Percentiles rank a stretch among this genome's conserved stretches.
These are phyloP conservation scores for Lepidium campestre DNA, from an alignment of 441 rosid genomes.

Conservation along the genomic window DNA sequence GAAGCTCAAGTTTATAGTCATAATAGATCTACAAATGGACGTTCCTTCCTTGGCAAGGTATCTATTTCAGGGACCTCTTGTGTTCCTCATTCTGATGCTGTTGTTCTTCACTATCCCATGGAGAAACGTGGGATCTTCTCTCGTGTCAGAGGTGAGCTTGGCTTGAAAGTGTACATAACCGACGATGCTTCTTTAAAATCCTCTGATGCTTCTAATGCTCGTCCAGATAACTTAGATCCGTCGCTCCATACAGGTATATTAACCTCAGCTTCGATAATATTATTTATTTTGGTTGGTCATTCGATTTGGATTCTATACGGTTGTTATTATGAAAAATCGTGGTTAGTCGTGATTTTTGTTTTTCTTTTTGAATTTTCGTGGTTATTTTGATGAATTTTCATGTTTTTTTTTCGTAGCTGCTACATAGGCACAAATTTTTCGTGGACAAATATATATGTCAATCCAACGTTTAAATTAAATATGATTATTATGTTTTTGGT, in stretches of 20 bases:
- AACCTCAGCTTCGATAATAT: no score
- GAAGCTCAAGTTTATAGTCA: conserved; percentile 65
- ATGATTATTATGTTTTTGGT: background rate
- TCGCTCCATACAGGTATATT: conserved; percentile 9
- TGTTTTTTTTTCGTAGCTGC: no score
- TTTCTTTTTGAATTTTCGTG: no score
- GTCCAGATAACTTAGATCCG: conserved; percentile 9
- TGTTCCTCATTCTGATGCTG: conserved; percentile 79
- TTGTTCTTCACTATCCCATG: conserved; percentile 79
- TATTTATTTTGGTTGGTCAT: no score
- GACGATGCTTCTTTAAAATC: conserved; percentile 67
- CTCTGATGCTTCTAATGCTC: conserved; percentile 36
- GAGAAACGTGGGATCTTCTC: conserved; percentile 89
- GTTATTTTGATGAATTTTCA: no score
- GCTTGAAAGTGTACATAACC: conserved; percentile 75
- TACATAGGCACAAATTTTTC: no score
- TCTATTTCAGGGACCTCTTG: conserved; percentile 73
- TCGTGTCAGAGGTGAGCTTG: conserved; percentile 89
- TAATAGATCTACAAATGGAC: conserved; percentile 52
- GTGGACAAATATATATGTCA: no score
- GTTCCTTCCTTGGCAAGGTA: conserved; percentile 80
- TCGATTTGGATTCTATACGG: no score
- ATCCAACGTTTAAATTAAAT: background rate
- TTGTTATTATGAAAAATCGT: no score
- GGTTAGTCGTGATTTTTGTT: no score